Percentiles rank a stretch among this genome's conserved stretches.
These are phyloP conservation scores for Phytophthora cryptogea DNA, from an alignment of 352 stramenopile species.

Conservation along the genomic window DNA sequence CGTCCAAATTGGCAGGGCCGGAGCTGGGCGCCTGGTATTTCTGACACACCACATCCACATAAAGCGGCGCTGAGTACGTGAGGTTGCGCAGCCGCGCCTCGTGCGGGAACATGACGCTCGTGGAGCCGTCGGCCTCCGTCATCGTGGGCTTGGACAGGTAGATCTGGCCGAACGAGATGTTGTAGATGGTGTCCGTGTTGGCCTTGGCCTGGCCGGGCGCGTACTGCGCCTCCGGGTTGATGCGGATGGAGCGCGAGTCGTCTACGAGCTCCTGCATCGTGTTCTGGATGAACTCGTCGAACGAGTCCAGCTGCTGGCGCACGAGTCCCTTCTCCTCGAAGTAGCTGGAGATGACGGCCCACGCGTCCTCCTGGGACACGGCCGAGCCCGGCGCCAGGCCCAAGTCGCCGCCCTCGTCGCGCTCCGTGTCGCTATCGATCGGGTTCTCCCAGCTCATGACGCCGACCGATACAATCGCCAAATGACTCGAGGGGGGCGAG, in stretches of 20 bases:
- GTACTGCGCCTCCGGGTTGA: conserved; percentile 97
- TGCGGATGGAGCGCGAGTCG: conserved; percentile 96
- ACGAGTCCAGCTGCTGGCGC: conserved; percentile 99
- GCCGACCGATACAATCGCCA: conserved; percentile 31
- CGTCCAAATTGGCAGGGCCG: conserved; percentile 76
- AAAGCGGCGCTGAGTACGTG: conserved; percentile 98
- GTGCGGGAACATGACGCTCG: conserved; percentile 99
- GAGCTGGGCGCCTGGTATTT: conserved; percentile 76
- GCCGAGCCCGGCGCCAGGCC: conserved; percentile 65
- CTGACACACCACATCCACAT: conserved; percentile 98
- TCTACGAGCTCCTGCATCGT: conserved; percentile 99
- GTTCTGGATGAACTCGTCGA: conserved; percentile 99
- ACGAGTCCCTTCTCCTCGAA: conserved; percentile 99
- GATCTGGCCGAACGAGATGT: conserved; percentile 98
- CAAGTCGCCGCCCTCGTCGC: conserved; percentile 45
- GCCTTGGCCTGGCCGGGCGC: conserved; percentile 93
- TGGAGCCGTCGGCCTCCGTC: conserved; percentile 96
- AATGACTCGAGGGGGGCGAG: conserved; percentile 23
- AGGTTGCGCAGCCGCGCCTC: conserved; percentile 98
- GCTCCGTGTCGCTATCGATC: conserved; percentile 64
- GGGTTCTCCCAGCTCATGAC: conserved; percentile 76
- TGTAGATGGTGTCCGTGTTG: conserved; percentile 92
- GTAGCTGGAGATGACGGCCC: conserved; percentile 98
- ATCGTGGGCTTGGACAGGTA: conserved; percentile 98
- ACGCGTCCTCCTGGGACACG: conserved; percentile 99